Evolutionary conservation across 768 basidiomycete species (phyloP), one percentile per base, ranked within the genome.

Genomic region (Leccinum boreale): DNA sequence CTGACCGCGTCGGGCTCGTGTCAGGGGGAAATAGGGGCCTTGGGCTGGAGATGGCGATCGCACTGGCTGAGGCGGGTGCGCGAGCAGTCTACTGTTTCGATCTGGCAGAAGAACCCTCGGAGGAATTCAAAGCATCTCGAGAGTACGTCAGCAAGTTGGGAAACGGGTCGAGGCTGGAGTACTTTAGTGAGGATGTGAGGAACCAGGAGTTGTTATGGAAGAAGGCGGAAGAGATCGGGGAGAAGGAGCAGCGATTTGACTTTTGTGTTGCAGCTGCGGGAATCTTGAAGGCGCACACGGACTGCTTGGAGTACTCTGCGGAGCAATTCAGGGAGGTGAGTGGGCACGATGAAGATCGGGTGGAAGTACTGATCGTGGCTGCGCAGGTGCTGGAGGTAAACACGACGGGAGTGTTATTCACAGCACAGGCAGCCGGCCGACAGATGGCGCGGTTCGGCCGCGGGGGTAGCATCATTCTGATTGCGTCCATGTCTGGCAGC

Each of bases 21-120:
- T 83, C 86, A 0, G 86, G 86, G 5, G 86, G 79, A 0, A 83
- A 85, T 59, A 74, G 86, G 31, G 86, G 90, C 0, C 80, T 92
- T 15, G 91, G 91, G 3, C 82, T 93, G n/a, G 91, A 93, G 74
- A 87, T 89, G 85, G 88, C 88, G 35, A 74, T 91, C 54, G 83
- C 85, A 4, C 74, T 92, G 44, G 81, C 81, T 45, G 90, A 92
- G 73, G 85, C 83, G 14, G 90, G 90, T 33, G 87, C 86, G 6
- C 78, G 81, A 8, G 85, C 78, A 0, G 78, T 89, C 17, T 89
- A 90, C 70, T 88, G 86, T 67, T 73, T 88, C 12, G 89, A 90
- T 68, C 75, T 89, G 10, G 81, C 86, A 1, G 58, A 67, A 39
- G 68, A 70, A 36, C 83, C 89, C 0, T 83, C 82, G 2, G 78